Evolutionary conservation across 2,329 filamentous ascomycete genomes (phyloP), one percentile per base, ranked within the genome.

Genomic region (Colletotrichum sublineola): DNA sequence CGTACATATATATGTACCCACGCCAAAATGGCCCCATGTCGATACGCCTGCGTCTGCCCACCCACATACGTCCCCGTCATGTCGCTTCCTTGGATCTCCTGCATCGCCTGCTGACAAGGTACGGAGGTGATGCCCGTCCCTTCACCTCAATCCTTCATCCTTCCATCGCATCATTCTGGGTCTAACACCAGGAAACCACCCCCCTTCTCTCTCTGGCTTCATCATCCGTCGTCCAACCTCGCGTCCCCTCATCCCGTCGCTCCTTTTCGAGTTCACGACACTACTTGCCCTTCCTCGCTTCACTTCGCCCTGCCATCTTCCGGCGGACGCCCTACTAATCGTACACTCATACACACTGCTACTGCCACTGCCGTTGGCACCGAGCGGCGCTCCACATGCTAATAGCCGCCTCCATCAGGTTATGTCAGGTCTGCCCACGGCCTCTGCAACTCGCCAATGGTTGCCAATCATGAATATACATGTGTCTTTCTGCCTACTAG

Each of bases 11-110:
- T 44, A 46, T 20, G 46, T 57, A 42, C 46, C 50, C 38, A 63
- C n/a, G 48, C 56, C 36, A 48, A 48, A 57, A 64, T 48, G 58
- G 42, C 29, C 46, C 24, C 61, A 52, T 50, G 61, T 38, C 31
- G 5, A 31, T 24, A 24, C 46, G 48, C 65, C 38, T 14, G 33
- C 44, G 42, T 38, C 64, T 62, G 58, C 31, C 65, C 38, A 44
- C 24, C 24, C 29, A 53, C 50, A 31, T 29, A 18, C 52, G 31
- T 55, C 29, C 14, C 50, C 46, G 38, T 62, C 58, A 57, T 40
- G 61, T 68, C 67, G 42, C 42, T n/a, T 62, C 60, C 67, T 44
- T 63, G 57, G 46, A 52, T 63, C 46, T 50, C 52, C 61, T 68
- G 65, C 65, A 52, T 42, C 44, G 29, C 64, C 58, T 40, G 66